Base-by-base conservation (phyloP, 2,329 filamentous ascomycete species). In the Colletotrichum echinochloae region DNA sequence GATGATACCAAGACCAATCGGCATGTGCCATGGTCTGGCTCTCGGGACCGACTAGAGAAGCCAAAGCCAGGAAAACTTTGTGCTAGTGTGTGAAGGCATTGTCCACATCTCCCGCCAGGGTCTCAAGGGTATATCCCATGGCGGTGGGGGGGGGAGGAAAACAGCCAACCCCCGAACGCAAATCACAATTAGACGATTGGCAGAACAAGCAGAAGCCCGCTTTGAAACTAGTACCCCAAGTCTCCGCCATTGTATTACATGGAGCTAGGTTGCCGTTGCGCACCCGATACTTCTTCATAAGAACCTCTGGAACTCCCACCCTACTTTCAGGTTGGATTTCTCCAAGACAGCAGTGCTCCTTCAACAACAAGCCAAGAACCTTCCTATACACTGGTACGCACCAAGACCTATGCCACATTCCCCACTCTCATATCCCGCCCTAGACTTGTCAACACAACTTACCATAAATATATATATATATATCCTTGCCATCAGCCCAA, bases 151-250 rank as follows among this genome's bases (percentile, higher is more conserved):
- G 39, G 55, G 51, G 56, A 66, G 39, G 55, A 54, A 37, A 57
- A 49, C 48, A 66, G 56, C 51, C 62, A 44, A 44, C 56, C 67
- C 35, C 49, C 56, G 39, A 62, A 62, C 63, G 63, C 63, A 66
- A 66, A 66, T 66, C 63, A 66, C 20, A 39, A 55, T 62, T 39
- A 70, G 48, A 66, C 55, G 54, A 49, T 60, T 66, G 67, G 63
- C 63, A 66, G 39, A 56, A 48, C 28, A 33, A 59, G 63, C 52
- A 60, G n/a, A n/a, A n/a, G n/a, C n/a, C n/a, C 67, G 67, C 63
- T 70, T 70, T 70, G 67, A 70, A 61, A 57, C 64, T 66, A 61
- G 62, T 49, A 66, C 63, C 28, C 30, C 48, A 52, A 44, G 26
- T 52, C 41, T 60, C 56, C 41, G 44, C 56, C 44, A 20, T 56